Evolutionary conservation across 345 rosid genomes (phyloP).

Genomic region (Mallotus nudiflorus): DNA sequence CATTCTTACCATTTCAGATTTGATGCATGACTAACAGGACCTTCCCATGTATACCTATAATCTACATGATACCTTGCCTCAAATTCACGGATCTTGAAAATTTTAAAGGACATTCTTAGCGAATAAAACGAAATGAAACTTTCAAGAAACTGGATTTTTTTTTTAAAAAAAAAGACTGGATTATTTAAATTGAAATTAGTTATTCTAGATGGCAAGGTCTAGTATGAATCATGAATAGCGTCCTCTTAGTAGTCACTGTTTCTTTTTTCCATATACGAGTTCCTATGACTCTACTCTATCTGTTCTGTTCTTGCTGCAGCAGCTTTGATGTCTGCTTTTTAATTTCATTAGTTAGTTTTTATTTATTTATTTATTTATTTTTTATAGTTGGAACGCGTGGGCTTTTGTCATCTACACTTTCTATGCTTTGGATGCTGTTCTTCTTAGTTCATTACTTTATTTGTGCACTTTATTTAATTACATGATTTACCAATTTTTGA

Average conservation of each 20-base stretch:
- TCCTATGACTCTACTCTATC: not conserved
- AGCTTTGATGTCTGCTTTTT: not conserved
- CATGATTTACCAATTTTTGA: slow-evolving; percentile 8
- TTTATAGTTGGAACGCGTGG: not conserved
- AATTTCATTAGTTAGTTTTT: not conserved
- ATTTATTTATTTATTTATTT: not conserved
- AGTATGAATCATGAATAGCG: not conserved
- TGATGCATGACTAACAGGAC: not conserved
- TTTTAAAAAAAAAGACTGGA: too few relatives aligned
- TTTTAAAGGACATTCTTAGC: not conserved
- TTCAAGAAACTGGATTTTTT: not conserved
- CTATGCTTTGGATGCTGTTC: not conserved
- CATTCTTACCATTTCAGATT: not conserved
- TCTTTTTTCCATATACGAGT: not conserved
- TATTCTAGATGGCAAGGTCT: not conserved
- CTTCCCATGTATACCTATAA: not conserved
- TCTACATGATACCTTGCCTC: not conserved
- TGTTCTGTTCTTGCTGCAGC: not conserved
- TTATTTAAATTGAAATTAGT: too few relatives aligned
- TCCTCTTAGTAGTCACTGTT: not conserved
- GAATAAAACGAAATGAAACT: not conserved
- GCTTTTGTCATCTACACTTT: not conserved
- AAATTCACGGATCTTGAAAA: not conserved
- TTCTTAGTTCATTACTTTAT: not conserved
- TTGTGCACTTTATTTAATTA: slow-evolving; percentile 1